A percentile compares a stretch with the other conserved stretches of the same genome.
Conservation (phyloP, 2,329 filamentous ascomycete genomes). For the Ceratocystis albifundus region DNA sequence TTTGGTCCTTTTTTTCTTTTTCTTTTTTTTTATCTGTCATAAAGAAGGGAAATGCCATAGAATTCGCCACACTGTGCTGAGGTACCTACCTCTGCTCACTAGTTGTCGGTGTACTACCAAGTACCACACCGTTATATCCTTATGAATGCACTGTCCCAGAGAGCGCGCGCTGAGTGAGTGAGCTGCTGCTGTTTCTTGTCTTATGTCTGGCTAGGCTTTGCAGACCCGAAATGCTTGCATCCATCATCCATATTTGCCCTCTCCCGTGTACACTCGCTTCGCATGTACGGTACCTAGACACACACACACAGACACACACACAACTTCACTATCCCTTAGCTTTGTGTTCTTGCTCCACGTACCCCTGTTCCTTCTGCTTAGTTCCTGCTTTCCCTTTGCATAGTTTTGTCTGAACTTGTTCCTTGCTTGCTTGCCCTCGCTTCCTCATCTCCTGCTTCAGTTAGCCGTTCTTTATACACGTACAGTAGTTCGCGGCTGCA, state of each 20-base stretch:
- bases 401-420: background rate
- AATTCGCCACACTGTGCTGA: background rate
- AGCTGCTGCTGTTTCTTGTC: background rate
- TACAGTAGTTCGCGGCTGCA: background rate
- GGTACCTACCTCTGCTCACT: background rate
- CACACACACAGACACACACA: too few relatives aligned
- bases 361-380: constrained; percentile 10
- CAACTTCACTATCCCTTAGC: background rate
- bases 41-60: background rate
- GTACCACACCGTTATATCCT: background rate
- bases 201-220: too few relatives aligned
- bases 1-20: background rate
- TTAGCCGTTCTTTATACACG: background rate
- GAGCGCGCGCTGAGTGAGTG: too few relatives aligned
- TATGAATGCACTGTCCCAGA: too few relatives aligned
- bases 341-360: background rate
- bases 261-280: background rate
- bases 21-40: too few relatives aligned
- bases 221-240: too few relatives aligned
- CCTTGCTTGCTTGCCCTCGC: background rate
- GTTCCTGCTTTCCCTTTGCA: background rate
- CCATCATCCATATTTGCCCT: too few relatives aligned
- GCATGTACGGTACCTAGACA: too few relatives aligned
- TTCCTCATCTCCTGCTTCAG: background rate
- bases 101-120: background rate